Conservation (phyloP, 208 protist species). For the Wallacemonas sp. region DNA sequence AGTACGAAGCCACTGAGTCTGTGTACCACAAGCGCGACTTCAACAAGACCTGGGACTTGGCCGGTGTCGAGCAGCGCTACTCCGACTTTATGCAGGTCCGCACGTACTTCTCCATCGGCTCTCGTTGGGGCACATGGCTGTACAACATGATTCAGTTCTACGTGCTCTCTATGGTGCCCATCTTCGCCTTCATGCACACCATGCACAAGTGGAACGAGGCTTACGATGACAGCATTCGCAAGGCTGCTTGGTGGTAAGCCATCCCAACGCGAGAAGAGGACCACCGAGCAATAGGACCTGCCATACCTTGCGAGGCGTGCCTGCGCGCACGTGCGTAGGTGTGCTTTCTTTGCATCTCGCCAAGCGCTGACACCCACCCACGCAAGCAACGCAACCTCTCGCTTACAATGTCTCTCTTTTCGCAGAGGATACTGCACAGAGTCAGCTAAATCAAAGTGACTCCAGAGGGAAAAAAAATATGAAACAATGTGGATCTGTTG, state of each 20-base stretch:
- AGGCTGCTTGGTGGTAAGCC: slow-evolving; percentile 87
- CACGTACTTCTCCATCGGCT: slow-evolving; percentile 88
- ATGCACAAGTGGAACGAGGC: slow-evolving; percentile 79
- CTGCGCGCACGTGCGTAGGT: neutral
- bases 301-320: neutral
- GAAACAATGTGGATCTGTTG: too few species aligned
- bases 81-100: slow-evolving; percentile 90
- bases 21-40: slow-evolving; percentile 92
- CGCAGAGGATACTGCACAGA: too few species aligned
- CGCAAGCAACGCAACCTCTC: too few species aligned
- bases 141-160: slow-evolving; percentile 91
- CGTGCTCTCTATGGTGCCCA: slow-evolving; percentile 80
- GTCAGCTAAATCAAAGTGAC: too few species aligned
- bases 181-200: slow-evolving; percentile 81
- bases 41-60: slow-evolving; percentile 91
- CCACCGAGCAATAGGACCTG: neutral
- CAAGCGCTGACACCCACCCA: too few species aligned
- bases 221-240: slow-evolving; percentile 87
- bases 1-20: slow-evolving; percentile 90
- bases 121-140: slow-evolving; percentile 87
- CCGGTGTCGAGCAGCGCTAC: slow-evolving; percentile 86
- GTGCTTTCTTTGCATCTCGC: neutral
- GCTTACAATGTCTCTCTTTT: too few species aligned
- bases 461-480: too few species aligned
- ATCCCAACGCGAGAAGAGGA: neutral